These are phyloP conservation scores for Rhizopus sp. DNA, from an alignment of 371 early-diverging fungal species.

Conservation along the genomic window DNA sequence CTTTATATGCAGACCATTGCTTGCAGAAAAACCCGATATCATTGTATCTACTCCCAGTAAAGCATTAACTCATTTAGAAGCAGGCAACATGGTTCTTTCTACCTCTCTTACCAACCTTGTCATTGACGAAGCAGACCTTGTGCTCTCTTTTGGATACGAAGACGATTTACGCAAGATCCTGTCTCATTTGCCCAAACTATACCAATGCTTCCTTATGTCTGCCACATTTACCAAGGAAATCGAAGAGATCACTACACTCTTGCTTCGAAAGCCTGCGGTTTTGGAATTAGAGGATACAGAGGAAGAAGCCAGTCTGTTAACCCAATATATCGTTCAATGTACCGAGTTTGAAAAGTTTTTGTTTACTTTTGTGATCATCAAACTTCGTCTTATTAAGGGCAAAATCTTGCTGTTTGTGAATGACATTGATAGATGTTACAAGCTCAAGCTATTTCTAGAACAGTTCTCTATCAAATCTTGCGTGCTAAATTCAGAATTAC, in stretches of 20 bases:
- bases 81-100: constrained; percentile 58
- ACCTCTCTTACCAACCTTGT: constrained; percentile 80
- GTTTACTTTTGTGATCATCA: constrained; percentile 86
- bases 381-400: constrained; percentile 85
- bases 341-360: constrained; percentile 88
- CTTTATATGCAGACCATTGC: constrained; percentile 61
- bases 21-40: constrained; percentile 85
- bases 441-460: constrained; percentile 91
- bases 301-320: constrained; percentile 62
- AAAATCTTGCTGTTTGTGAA: constrained; percentile 95
- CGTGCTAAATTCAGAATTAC: constrained; percentile 93
- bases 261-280: constrained; percentile 83
- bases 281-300: constrained; percentile 82
- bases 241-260: constrained; percentile 77
- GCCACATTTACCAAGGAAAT: constrained; percentile 87
- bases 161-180: constrained; percentile 78
- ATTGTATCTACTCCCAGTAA: constrained; percentile 84
- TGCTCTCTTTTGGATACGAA: constrained; percentile 92
- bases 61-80: constrained; percentile 71
- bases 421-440: constrained; percentile 90
- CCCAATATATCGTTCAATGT: constrained; percentile 80
- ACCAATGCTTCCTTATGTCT: constrained; percentile 89
- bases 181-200: constrained; percentile 76
- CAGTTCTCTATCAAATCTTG: constrained; percentile 92
- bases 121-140: constrained; percentile 95